phyloP scores from a whole-genome alignment of 2,329 filamentous ascomycete species.

The Alternaria postmessia region DNA sequence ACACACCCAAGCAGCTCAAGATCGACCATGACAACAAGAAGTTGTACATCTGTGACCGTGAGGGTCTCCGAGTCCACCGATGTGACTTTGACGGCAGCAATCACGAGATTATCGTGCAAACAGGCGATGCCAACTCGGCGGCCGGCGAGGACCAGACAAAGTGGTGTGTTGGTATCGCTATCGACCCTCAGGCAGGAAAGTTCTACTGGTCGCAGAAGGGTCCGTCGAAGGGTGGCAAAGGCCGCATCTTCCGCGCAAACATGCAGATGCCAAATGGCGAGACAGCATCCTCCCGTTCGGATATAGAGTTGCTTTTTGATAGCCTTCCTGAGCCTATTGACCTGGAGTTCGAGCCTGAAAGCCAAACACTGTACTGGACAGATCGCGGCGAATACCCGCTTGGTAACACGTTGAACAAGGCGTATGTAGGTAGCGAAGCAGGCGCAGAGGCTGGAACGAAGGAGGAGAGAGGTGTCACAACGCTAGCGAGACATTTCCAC shows the following conservation, averaged over 20 bases:
- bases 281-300: conserved; percentile 23
- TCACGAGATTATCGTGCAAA: conserved; percentile 21
- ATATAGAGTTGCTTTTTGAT: conserved; percentile 38
- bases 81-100: conserved; percentile 23
- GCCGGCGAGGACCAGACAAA: conserved; percentile 44
- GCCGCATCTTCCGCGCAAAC: conserved; percentile 63
- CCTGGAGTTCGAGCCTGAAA: conserved; percentile 61
- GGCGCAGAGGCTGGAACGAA: neutral
- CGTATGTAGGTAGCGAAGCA: conserved; percentile 10
- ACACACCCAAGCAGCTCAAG: conserved; percentile 57
- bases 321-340: conserved; percentile 58
- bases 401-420: conserved; percentile 63
- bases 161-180: conserved; percentile 66
- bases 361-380: conserved; percentile 64
- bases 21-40: conserved; percentile 15
- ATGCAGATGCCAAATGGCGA: conserved; percentile 51
- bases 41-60: conserved; percentile 50
- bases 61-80: conserved; percentile 52
- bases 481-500: conserved; percentile 30
- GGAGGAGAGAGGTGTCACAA: conserved; percentile 3
- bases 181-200: conserved; percentile 54
- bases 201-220: conserved; percentile 71
- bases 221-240: conserved; percentile 58
- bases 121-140: neutral
- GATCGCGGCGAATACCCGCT: conserved; percentile 66